Evolutionary conservation across 345 rosid species (phyloP), one percentile per base, ranked within the genome.

Genomic region (Hibiscus trionum): DNA sequence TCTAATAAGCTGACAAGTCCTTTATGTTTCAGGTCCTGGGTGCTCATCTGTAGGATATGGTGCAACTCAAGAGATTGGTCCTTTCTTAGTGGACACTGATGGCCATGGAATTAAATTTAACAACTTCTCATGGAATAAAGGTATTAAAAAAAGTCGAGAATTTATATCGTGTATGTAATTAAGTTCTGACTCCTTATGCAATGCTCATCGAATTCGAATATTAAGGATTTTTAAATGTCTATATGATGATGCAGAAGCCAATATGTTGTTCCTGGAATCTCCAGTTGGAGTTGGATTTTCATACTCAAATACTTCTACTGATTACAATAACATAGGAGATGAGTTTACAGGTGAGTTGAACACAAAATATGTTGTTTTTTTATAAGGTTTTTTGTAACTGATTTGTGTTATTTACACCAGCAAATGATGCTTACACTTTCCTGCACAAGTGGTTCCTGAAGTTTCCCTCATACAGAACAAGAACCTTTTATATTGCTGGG

Each of bases 21-120:
- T 75, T 42, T 56, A 66, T 83, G 84, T 76, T 84, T 52, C 85
- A 93, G 97, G 98, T 58, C 97, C 98, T 74, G 97, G 98, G 50
- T 94, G 98, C 82, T 94, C 98, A 72, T 94, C 97, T 71, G 90
- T 94, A 78, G 97, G 95, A 75, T 90, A 94, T 70, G 98, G 98
- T 69, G 98, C 96, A 78, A 88, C 92, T 70, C 97, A 94, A 84
- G 98, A 94, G 85, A 90, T 86, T 83, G 98, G 98, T 69, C 98
- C 97, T 76, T 91, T 94, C 83, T 60, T 94, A 67, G 97, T 91
- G 79, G 93, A 87, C 80, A 70, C 78, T 65, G 80, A 82, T 56
- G 96, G 90, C 4, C 83, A 69, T 33, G 87, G 83, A 66, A 70
- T 91, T 76, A 83, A 77, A 72, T 83, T 76, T 64, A 94, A 94